Conservation (phyloP, 2,329 filamentous ascomycete genomes). For the Raffaelea ambrosiae region DNA sequence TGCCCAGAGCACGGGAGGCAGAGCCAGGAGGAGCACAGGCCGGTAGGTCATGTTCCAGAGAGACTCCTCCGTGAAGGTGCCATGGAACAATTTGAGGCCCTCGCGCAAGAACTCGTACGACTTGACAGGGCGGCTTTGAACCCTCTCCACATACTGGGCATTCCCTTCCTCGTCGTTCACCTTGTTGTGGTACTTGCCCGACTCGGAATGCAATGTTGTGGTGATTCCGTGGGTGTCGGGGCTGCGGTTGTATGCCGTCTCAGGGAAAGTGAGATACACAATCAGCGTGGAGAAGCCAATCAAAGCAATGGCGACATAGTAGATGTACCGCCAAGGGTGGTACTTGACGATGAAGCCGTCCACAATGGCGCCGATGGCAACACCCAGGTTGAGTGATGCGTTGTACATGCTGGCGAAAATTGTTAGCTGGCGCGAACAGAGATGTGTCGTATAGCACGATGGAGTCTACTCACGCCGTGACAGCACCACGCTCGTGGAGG, state of each 20-base stretch:
- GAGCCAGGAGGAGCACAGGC: constrained; percentile 37
- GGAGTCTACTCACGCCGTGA: constrained; percentile 30
- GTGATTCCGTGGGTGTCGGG: constrained; percentile 14
- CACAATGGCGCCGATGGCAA: constrained; percentile 32
- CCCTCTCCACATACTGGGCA: constrained; percentile 11
- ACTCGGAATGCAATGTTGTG: constrained; percentile 8
- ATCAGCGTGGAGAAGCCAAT: constrained; percentile 38
- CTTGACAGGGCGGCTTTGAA: neutral
- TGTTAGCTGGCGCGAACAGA: constrained; percentile 17
- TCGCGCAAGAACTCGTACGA: neutral
- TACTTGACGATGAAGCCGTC: constrained; percentile 39
- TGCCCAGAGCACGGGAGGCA: constrained; percentile 47
- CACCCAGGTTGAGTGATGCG: constrained; percentile 21
- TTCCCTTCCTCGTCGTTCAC: constrained; percentile 1
- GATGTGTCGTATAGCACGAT: constrained; percentile 26
- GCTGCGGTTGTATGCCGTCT: constrained; percentile 38
- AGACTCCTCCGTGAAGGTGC: constrained; percentile 34
- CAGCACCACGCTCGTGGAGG: constrained; percentile 42
- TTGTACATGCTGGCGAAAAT: constrained; percentile 7
- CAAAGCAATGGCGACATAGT: constrained; percentile 40
- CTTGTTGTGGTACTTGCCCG: constrained; percentile 3
- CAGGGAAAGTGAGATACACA: constrained; percentile 44
- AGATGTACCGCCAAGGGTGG: constrained; percentile 41
- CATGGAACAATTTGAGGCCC: constrained; percentile 29
- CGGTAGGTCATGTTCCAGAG: constrained; percentile 38